These are phyloP conservation scores for Colletotrichum spinosum DNA, from an alignment of 2,329 filamentous ascomycete genomes.

Conservation along the genomic window DNA sequence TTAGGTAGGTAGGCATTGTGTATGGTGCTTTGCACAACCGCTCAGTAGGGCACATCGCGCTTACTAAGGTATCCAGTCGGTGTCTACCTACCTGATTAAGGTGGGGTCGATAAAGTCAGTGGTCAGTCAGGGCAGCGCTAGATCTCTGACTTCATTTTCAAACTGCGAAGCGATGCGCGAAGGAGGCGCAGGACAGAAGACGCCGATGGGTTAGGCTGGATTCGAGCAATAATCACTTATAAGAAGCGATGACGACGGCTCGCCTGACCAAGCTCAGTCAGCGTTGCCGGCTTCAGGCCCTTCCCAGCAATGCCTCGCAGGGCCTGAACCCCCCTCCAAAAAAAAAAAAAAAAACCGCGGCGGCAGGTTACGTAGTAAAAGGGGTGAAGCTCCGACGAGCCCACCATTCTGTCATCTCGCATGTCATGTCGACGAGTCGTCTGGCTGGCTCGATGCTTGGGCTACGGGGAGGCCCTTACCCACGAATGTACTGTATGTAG, in stretches of 20 bases:
- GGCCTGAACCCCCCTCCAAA: background rate
- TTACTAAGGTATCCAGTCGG: too few relatives aligned
- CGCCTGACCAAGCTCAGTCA: constrained; percentile 2
- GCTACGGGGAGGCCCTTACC: background rate
- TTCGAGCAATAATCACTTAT: too few relatives aligned
- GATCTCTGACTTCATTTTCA: constrained; percentile 13
- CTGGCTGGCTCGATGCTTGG: constrained; percentile 3
- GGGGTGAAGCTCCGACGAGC: background rate
- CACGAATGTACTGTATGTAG: constrained; percentile 6
- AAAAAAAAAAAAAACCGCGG: background rate
- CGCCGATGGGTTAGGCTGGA: too few relatives aligned
- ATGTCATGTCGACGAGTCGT: background rate
- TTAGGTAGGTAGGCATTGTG: too few relatives aligned
- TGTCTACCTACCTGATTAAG: background rate
- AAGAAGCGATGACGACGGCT: background rate
- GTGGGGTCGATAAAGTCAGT: background rate
- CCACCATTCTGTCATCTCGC: constrained; percentile 1
- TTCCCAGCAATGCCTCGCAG: constrained; percentile 14
- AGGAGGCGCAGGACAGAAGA: too few relatives aligned
- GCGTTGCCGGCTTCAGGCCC: constrained; percentile 9
- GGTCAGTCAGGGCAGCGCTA: background rate
- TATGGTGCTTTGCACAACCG: too few relatives aligned
- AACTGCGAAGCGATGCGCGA: constrained; percentile 15
- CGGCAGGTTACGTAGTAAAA: background rate
- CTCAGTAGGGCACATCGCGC: too few relatives aligned